Percentiles rank a stretch among this genome's conserved stretches.
phyloP scores from a whole-genome alignment of 257 asterid genomes.

The Striga asiatica region DNA sequence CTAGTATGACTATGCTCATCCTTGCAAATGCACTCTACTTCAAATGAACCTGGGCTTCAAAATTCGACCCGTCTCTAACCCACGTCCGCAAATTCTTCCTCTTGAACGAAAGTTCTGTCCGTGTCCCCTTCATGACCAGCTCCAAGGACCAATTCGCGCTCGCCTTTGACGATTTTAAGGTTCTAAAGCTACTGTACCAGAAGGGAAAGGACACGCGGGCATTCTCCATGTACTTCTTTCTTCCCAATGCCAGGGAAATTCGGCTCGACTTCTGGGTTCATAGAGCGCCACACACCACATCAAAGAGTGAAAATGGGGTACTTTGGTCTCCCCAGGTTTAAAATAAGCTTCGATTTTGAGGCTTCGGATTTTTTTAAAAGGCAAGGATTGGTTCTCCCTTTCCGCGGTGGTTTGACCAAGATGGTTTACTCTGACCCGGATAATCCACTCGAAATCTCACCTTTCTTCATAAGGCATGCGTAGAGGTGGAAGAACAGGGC shows the following conservation, averaged over 20 bases:
- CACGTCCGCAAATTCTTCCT: conserved; percentile 30
- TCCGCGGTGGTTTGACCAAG: too few relatives aligned
- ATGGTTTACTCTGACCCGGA: too few relatives aligned
- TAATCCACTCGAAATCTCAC: too few relatives aligned
- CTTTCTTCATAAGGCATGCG: too few relatives aligned
- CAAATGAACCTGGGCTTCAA: conserved; percentile 42
- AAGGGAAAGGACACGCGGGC: conserved; percentile 31
- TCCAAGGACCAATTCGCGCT: conserved; percentile 24
- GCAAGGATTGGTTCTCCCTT: too few relatives aligned
- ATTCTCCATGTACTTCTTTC: conserved; percentile 35
- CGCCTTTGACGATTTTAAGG: conserved; percentile 37
- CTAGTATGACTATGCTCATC: conserved; percentile 32
- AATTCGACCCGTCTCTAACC: conserved; percentile 32
- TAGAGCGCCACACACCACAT: conserved; percentile 29
- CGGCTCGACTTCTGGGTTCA: conserved; percentile 20
- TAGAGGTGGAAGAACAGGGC: too few relatives aligned
- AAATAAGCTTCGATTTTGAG: too few relatives aligned
- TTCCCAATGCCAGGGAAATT: conserved; percentile 30
- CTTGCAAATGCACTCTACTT: conserved; percentile 41
- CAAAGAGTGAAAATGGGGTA: conserved; percentile 16
- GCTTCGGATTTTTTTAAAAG: too few relatives aligned
- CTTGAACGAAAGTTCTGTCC: conserved; percentile 20
- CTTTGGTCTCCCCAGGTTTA: conserved; percentile 18
- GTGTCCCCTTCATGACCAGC: conserved; percentile 48
- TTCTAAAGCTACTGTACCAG: conserved; percentile 24